Base-by-base conservation (phyloP, 2,329 filamentous ascomycete genomes). In the Capronia americana region DNA sequence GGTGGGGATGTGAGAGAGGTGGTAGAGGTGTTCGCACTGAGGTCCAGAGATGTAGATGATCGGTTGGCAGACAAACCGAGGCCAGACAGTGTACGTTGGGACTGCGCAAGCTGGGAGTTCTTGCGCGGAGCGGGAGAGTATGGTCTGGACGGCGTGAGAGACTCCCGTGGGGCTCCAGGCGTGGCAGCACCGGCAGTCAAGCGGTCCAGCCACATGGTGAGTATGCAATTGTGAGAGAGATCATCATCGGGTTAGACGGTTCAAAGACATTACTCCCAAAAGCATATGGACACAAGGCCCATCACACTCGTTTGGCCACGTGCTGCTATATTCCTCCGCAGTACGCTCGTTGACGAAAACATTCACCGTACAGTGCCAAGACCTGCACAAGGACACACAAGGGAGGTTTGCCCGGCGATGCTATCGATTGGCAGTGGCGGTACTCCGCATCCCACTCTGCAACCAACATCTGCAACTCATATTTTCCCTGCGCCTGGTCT, bases 201-300 rank as follows among this genome's bases (percentile, higher is more conserved):
- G 77, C 93, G 90, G 82, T 97, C 93, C 76, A 96, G 88, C 93
- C 93, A 97, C 92, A 96, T 96, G 26, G 14, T 56, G 44, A 30
- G 28, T 41, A 38, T 30, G 32, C 12, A 51, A 14, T 3, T 23
- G 14, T 23, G 17, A 51, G 23, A 50, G 28, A 34, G 46, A 17
- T 34, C 57, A 58, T 58, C 11, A 30, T 26, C 32, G 38, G 24
- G 12, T 38, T 48, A 17, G 6, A n/a, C 11, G 41, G 20, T 30
- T 48, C 32, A 34, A 48, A 50, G 57, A 24, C 57, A 51, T 59
- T 24, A 20, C 44, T 34, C 14, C 23, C 34, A 8, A 44, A 44
- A 3, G 8, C 38, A 44, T 44, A n/a, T 1, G 38, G 17, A n/a
- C 38, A 7, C 7, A 17, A n/a, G 14, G 38, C 38, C 17, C 38